phyloP scores from a whole-genome alignment of 1,139 yeast genomes.

The Entelexis paramagnoliae region DNA sequence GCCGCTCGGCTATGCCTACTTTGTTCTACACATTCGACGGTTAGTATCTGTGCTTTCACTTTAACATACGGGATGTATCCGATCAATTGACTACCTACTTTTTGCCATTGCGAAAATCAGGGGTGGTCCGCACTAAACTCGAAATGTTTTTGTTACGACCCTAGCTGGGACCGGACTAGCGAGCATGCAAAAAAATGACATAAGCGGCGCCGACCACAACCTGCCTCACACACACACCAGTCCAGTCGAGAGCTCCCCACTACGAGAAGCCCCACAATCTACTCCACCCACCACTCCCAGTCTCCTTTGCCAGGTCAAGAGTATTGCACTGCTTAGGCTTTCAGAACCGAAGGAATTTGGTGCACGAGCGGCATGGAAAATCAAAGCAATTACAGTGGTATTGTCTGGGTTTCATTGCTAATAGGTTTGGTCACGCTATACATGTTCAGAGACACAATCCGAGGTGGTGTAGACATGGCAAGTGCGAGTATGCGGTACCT shows the following conservation, averaged over 20 bases:
- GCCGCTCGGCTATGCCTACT: constrained; percentile 28
- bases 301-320: neutral
- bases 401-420: constrained; percentile 5
- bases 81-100: constrained; percentile 10
- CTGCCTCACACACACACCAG: neutral
- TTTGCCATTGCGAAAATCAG: constrained; percentile 8
- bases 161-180: neutral
- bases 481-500: constrained; percentile 29
- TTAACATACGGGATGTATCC: neutral
- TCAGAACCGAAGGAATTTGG: neutral
- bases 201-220: neutral
- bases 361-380: constrained; percentile 4
- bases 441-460: constrained; percentile 31
- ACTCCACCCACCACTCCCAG: neutral
- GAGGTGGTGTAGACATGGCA: constrained; percentile 33
- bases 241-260: neutral
- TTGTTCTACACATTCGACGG: constrained; percentile 12
- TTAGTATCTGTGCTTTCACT: constrained; percentile 2
- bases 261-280: neutral
- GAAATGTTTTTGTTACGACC: neutral
- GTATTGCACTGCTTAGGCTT: neutral
- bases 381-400: constrained; percentile 1
- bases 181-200: neutral
- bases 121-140: neutral
- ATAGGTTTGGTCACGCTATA: constrained; percentile 2